Evolutionary conservation across 2,329 filamentous ascomycete genomes (phyloP).

Genomic region (Conoideocrella luteorostrata): DNA sequence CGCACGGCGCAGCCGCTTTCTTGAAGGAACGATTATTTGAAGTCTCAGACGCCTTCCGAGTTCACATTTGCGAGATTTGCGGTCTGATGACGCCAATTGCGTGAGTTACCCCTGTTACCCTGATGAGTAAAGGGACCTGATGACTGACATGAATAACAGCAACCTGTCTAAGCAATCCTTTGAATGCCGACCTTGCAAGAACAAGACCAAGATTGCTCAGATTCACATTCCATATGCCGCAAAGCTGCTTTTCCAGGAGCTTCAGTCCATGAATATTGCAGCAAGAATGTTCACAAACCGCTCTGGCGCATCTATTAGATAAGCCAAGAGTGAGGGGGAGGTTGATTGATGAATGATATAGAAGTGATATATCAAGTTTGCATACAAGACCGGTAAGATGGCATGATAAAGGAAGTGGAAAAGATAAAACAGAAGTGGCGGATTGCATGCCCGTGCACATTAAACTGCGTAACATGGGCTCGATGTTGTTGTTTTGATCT

Average conservation of each 20-base stretch:
- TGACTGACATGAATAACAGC: constrained; percentile 41
- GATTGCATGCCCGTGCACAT: neutral
- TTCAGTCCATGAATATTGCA: constrained; percentile 97
- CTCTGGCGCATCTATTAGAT: constrained; percentile 67
- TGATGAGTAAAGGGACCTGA: neutral
- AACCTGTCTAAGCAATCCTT: constrained; percentile 94
- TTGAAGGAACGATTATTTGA: constrained; percentile 96
- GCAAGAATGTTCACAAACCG: constrained; percentile 92
- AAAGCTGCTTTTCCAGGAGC: constrained; percentile 96
- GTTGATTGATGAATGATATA: neutral
- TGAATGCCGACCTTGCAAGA: constrained; percentile 95
- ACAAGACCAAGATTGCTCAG: constrained; percentile 98
- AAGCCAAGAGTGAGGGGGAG: constrained; percentile 14
- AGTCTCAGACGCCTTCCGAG: constrained; percentile 94
- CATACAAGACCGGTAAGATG: neutral
- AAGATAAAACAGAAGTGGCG: neutral
- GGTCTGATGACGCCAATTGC: constrained; percentile 98
- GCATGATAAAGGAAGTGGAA: neutral
- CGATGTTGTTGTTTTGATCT: neutral
- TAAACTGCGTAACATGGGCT: neutral
- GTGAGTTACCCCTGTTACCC: constrained; percentile 53
- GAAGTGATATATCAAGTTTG: constrained; percentile 1
- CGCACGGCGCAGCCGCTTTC: constrained; percentile 95
- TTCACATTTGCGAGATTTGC: constrained; percentile 98
- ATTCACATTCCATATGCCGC: constrained; percentile 97